Evolutionary conservation across 164 flowering plant species (phyloP).

Genomic region (Saururus chinensis): DNA sequence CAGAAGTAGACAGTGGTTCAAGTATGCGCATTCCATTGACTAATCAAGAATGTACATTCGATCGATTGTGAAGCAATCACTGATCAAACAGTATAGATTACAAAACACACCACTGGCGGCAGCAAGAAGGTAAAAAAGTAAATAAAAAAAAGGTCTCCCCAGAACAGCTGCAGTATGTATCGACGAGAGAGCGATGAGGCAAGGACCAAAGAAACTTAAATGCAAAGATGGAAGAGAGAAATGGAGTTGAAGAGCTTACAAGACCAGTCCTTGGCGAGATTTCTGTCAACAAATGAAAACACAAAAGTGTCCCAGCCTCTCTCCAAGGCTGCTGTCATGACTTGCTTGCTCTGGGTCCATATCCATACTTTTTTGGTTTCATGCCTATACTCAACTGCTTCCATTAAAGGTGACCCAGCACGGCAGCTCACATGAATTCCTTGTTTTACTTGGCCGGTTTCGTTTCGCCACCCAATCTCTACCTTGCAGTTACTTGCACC

Average conservation of each 20-base stretch:
- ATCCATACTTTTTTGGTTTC: constrained; percentile 64
- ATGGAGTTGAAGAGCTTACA: constrained; percentile 24
- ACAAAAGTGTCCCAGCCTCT: constrained; percentile 87
- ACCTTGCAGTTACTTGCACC: background rate
- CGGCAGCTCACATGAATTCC: background rate
- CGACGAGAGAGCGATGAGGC: background rate
- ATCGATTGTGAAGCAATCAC: no score
- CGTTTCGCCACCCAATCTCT: background rate
- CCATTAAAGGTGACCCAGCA: constrained; percentile 12
- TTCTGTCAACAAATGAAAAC: constrained; percentile 28
- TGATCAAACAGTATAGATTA: no score
- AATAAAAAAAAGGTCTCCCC: no score
- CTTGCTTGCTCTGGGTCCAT: constrained; percentile 76
- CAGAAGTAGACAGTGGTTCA: no score
- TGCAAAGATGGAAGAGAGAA: no score
- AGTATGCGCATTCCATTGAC: no score
- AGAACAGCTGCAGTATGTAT: no score
- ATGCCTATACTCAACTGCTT: constrained; percentile 8
- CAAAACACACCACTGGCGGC: no score
- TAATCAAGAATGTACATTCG: no score
- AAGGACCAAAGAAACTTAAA: background rate
- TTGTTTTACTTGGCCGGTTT: background rate
- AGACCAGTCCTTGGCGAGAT: constrained; percentile 68
- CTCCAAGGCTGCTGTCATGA: constrained; percentile 85
- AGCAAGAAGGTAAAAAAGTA: no score